Percentiles rank a stretch among this genome's conserved stretches.
phyloP scores from a whole-genome alignment of 2,329 filamentous ascomycete genomes.

The Botryotinia narcissicola region DNA sequence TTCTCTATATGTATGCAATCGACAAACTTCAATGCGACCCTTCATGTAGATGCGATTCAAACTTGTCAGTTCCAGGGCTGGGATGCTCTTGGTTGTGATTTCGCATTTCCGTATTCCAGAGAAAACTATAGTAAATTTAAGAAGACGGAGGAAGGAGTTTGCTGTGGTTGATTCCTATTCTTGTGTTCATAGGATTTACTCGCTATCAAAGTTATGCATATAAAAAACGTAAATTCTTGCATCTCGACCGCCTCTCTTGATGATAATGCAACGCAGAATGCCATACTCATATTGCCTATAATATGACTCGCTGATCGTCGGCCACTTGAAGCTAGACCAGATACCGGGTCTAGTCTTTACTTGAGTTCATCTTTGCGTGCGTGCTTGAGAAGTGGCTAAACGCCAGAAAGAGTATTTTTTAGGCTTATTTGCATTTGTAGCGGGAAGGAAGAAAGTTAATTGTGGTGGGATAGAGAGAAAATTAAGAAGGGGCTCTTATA shows the following conservation, averaged over 20 bases:
- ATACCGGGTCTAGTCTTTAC: not conserved
- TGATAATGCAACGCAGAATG: not conserved
- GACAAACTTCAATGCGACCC: not conserved
- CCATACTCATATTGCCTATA: not conserved
- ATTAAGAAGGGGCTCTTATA: not conserved
- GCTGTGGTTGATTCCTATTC: not conserved
- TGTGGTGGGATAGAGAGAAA: not conserved
- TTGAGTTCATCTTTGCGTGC: not conserved
- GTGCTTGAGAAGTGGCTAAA: not conserved
- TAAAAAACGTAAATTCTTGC: not conserved
- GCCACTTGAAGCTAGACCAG: not conserved
- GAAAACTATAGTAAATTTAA: not conserved
- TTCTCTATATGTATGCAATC: too few species aligned
- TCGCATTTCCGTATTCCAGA: not conserved
- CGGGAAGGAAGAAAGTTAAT: not conserved
- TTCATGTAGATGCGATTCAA: not conserved
- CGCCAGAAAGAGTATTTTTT: not conserved
- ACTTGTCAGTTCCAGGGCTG: not conserved
- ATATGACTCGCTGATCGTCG: not conserved
- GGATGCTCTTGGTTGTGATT: not conserved
- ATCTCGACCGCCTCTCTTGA: not conserved
- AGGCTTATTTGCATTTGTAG: not conserved
- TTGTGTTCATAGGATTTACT: not conserved
- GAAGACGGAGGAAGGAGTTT: not conserved
- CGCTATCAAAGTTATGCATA: not conserved